A percentile compares a stretch with the other conserved stretches of the same genome.
phyloP scores from a whole-genome alignment of 2,329 filamentous ascomycete genomes.

The Colletotrichum trifolii region DNA sequence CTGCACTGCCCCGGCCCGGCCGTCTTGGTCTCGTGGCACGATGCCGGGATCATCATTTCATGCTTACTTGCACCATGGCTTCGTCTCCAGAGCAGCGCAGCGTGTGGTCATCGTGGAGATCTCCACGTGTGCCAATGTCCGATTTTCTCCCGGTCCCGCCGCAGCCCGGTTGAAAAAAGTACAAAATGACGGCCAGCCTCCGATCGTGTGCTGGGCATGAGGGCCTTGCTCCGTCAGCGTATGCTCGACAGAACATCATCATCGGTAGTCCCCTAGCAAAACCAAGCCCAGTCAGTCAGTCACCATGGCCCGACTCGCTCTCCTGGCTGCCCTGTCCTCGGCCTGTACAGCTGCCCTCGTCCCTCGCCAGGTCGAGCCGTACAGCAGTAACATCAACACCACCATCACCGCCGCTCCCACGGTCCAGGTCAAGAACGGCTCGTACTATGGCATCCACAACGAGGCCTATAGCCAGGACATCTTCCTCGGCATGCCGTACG shows the following conservation, averaged over 20 bases:
- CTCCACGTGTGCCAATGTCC: constrained; percentile 10
- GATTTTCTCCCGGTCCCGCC: constrained; percentile 21
- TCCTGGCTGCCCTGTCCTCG: constrained; percentile 23
- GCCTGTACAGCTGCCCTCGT: constrained; percentile 29
- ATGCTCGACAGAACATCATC: not conserved
- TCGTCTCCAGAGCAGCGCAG: constrained; percentile 19
- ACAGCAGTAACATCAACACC: constrained; percentile 11
- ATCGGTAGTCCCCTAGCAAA: constrained; percentile 1
- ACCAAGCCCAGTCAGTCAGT: not conserved
- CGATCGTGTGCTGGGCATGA: not conserved
- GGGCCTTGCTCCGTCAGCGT: constrained; percentile 1
- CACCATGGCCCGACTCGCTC: constrained; percentile 27
- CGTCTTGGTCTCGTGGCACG: constrained; percentile 29
- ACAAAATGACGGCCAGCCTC: constrained; percentile 15
- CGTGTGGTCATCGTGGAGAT: not conserved
- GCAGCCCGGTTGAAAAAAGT: constrained; percentile 10
- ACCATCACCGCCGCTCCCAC: constrained; percentile 18
- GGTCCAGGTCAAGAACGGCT: constrained; percentile 31
- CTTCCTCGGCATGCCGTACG: constrained; percentile 68
- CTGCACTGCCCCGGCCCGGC: constrained; percentile 12
- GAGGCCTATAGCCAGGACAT: constrained; percentile 58
- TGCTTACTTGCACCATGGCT: constrained; percentile 16
- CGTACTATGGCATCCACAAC: constrained; percentile 55
- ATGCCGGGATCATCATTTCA: constrained; percentile 12
- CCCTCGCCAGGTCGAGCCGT: constrained; percentile 23